A percentile compares a stretch with the other conserved stretches of the same genome.
Evolutionary conservation across 2,329 filamentous ascomycete genomes (phyloP).

Genomic region (Microdochium bolleyi): DNA sequence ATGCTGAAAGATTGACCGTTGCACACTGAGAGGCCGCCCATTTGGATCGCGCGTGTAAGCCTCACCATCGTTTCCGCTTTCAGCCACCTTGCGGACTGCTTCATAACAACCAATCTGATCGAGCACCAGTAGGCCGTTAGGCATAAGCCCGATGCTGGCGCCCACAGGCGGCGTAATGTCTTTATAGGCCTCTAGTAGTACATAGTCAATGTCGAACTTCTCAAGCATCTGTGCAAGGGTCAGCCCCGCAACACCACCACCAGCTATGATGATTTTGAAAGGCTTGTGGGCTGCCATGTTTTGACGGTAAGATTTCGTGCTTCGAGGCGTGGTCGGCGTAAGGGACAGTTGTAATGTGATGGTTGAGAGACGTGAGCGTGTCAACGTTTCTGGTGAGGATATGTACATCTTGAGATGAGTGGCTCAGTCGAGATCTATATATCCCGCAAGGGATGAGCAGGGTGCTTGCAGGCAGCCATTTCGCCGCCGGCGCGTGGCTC

Average conservation of each 20-base stretch:
- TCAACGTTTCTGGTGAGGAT: not conserved
- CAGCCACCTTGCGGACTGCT: conserved; percentile 10
- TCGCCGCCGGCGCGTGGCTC: not conserved
- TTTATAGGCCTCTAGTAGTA: conserved; percentile 34
- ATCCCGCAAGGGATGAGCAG: not conserved
- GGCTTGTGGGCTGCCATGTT: not conserved
- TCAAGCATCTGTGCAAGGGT: conserved; percentile 37
- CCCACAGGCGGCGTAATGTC: conserved; percentile 36
- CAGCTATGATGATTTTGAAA: conserved; percentile 33
- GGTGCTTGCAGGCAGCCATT: not conserved
- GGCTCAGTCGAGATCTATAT: not conserved
- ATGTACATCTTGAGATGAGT: not conserved
- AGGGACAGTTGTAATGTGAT: not conserved
- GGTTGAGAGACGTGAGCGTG: not conserved
- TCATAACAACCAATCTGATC: conserved; percentile 38
- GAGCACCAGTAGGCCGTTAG: conserved; percentile 34
- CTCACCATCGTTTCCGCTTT: not conserved
- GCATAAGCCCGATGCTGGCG: conserved; percentile 35
- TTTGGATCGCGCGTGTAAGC: not conserved
- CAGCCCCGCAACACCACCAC: conserved; percentile 38
- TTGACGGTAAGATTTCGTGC: not conserved
- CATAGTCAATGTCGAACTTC: conserved; percentile 33
- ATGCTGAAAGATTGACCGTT: not conserved
- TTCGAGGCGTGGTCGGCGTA: not conserved
- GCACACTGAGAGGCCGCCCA: not conserved